phyloP scores from a whole-genome alignment of 257 asterid species.

The Rehmannia glutinosa region DNA sequence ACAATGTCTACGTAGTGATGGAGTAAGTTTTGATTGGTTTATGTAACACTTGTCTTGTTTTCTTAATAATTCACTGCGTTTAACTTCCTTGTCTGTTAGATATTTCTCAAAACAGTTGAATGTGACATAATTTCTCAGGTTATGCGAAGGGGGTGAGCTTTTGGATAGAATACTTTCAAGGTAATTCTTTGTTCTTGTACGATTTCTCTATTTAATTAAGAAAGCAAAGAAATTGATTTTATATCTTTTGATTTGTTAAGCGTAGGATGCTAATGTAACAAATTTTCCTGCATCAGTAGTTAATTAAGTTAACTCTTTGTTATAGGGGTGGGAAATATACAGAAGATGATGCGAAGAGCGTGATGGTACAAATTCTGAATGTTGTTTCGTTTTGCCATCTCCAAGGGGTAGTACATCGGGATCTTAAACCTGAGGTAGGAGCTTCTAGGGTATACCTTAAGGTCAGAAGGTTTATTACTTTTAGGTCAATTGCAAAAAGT shows the following conservation, averaged over 20 bases:
- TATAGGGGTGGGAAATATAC: conserved; percentile 76
- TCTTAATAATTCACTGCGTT: background rate
- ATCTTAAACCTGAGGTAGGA: conserved; percentile 85
- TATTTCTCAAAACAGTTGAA: too few relatives aligned
- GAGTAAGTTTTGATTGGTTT: conserved; percentile 52
- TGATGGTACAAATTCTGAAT: conserved; percentile 69
- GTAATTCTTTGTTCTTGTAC: conserved; percentile 22
- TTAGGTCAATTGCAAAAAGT: background rate
- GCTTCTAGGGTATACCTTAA: background rate
- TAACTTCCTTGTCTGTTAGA: too few relatives aligned
- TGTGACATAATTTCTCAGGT: conserved; percentile 40
- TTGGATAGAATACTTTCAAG: conserved; percentile 82
- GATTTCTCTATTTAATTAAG: background rate
- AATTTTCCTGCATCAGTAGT: background rate
- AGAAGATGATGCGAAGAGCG: conserved; percentile 75
- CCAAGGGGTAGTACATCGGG: conserved; percentile 88
- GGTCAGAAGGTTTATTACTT: conserved; percentile 7
- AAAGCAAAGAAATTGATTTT: background rate
- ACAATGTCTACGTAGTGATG: conserved; percentile 81
- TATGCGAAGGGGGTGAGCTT: conserved; percentile 93
- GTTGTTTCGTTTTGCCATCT: conserved; percentile 82
- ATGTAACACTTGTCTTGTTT: background rate
- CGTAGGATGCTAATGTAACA: too few relatives aligned
- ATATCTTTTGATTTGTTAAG: background rate
- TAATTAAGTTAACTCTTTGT: background rate